Evolutionary conservation across 208 protist genomes (phyloP).

Genomic region (Crithidia brevicula): DNA sequence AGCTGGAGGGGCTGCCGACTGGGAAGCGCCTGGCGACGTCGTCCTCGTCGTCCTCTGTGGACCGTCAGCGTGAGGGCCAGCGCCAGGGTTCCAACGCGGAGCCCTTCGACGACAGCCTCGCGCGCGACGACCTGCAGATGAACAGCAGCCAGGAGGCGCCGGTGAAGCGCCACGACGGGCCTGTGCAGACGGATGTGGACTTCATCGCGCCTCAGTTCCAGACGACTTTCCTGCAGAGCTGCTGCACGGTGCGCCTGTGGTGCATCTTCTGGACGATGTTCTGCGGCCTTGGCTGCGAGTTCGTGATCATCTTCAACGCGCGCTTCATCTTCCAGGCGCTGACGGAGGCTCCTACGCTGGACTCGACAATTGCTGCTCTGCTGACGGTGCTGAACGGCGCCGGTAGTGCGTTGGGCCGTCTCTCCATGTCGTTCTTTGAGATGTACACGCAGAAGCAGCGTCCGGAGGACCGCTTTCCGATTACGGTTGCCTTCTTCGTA

Average conservation of each 20-base stretch:
- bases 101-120: slow-evolving; percentile 1
- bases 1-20: neutral
- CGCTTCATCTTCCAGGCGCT: slow-evolving; percentile 55
- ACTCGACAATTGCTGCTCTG: slow-evolving; percentile 49
- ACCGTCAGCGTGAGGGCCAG: neutral
- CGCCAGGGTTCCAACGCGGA: neutral
- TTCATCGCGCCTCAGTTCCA: slow-evolving; percentile 75
- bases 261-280: slow-evolving; percentile 60
- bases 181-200: slow-evolving; percentile 52
- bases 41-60: neutral
- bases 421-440: slow-evolving; percentile 66
- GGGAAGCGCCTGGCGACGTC: slow-evolving; percentile 5
- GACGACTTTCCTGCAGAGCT: slow-evolving; percentile 51
- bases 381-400: slow-evolving; percentile 67
- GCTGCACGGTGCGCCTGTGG: slow-evolving; percentile 58
- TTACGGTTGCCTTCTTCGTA: slow-evolving; percentile 64
- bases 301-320: slow-evolving; percentile 74
- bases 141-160: neutral
- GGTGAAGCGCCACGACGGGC: neutral
- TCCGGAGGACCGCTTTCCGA: slow-evolving; percentile 68
- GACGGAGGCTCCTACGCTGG: slow-evolving; percentile 15
- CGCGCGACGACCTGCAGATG: slow-evolving; percentile 7
- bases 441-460: slow-evolving; percentile 41
- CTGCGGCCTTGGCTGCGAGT: slow-evolving; percentile 47
- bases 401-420: slow-evolving; percentile 63